Evolutionary conservation across 192 early-diverging fungal genomes (phyloP), one percentile per base, ranked within the genome.

Genomic region (Podochytrium sp.): DNA sequence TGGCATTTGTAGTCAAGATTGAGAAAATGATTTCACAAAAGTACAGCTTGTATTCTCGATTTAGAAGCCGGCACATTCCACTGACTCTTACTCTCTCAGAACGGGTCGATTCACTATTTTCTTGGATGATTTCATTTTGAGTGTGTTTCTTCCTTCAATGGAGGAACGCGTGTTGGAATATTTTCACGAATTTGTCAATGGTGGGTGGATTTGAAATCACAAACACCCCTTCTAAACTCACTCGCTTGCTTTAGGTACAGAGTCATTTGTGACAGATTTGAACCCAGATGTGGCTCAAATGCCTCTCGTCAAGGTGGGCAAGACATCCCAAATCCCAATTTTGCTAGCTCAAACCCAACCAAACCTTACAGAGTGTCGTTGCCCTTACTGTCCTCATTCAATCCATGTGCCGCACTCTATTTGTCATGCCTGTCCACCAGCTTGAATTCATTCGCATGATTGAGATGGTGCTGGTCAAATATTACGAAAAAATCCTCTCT

Each of bases 131-230:
- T 93, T 93, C 82, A 86, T 94, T 51, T 64, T 87, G 76, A 90
- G 90, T 82, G 81, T 93, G 27, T 96, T 94, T 59, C 67, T 98
- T 68, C 92, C 94, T 10, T 89, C 91, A 59, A 90, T 94, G 58
- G 93, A 96, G 70, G 87, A 93, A n/a, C 87, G 91, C 43, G 90
- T 93, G 0, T 80, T 94, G 80, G 87, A 90, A 37, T 86, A 91
- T 66, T 89, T 91, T 62, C 85, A 91, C 37, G 69, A 82, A 37
- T 82, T 87, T 40, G 90, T 91, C 34, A 84, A 82, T 68, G 91
- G 92, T 78, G 68, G 3, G 58, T 1, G 32, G 58, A 41, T 47
- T 38, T 52, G 29, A 63, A 76, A 67, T 41, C 71, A 20, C 43
- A 40, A 74, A 66, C 29, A 29, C 42, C 74, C 29, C 30, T 6